Conservation (phyloP, 192 early-diverging fungal genomes). For the Gigaspora rosea region DNA sequence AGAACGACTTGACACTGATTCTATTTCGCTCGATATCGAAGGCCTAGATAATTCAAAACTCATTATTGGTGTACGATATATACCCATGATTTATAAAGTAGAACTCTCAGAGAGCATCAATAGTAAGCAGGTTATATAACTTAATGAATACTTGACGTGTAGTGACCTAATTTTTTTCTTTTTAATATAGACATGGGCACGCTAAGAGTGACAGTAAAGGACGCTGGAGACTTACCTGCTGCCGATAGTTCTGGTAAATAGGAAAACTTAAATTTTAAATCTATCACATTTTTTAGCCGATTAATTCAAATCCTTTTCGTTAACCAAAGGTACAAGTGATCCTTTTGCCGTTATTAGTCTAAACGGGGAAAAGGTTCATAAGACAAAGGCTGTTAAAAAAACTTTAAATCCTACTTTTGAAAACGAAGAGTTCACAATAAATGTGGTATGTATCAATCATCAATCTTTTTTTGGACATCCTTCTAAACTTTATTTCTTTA, state of each 20-base stretch:
- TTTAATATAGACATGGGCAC: conserved; percentile 59
- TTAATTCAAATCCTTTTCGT: background rate
- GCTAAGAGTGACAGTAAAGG: conserved; percentile 59
- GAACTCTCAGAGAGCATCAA: conserved; percentile 54
- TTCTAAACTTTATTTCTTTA: background rate
- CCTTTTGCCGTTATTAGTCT: conserved; percentile 69
- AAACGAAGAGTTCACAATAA: conserved; percentile 57
- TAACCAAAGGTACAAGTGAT: conserved; percentile 59
- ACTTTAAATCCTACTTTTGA: conserved; percentile 72
- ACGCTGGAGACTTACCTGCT: conserved; percentile 61
- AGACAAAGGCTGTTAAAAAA: conserved; percentile 73
- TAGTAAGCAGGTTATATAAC: conserved; percentile 37
- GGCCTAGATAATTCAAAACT: background rate
- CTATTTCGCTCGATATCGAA: background rate
- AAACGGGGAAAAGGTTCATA: conserved; percentile 67
- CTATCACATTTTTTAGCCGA: background rate
- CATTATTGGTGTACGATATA: conserved; percentile 44
- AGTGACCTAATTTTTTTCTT: background rate
- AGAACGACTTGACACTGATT: background rate
- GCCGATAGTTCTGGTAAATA: conserved; percentile 58
- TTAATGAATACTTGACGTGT: background rate
- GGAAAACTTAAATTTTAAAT: background rate
- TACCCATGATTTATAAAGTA: conserved; percentile 50
- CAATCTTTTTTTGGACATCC: background rate
- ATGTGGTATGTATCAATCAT: conserved; percentile 43